Evolutionary conservation across 2,329 filamentous ascomycete genomes (phyloP).

Genomic region (Nemania sp.): DNA sequence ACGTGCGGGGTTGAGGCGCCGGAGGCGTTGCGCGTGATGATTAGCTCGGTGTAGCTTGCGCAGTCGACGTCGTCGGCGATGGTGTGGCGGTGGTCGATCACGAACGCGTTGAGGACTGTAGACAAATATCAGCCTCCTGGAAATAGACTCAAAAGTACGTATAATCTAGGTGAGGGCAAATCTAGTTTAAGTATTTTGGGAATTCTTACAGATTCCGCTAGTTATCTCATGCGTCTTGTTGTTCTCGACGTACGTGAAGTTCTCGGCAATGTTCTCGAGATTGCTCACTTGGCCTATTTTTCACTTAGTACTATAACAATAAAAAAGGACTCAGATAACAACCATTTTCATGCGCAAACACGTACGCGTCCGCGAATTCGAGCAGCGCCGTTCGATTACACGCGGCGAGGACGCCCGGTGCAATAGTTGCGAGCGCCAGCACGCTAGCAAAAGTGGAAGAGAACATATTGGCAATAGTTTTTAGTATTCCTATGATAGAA

Average conservation of each 20-base stretch:
- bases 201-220: slow-evolving; percentile 40
- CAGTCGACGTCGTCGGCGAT: slow-evolving; percentile 52
- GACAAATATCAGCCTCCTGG: background rate
- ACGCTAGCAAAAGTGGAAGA: slow-evolving; percentile 10
- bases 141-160: background rate
- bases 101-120: slow-evolving; percentile 42
- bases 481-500: background rate
- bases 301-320: slow-evolving; percentile 19
- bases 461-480: slow-evolving; percentile 27
- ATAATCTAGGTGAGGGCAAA: background rate
- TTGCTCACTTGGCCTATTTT: slow-evolving; percentile 35
- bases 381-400: slow-evolving; percentile 37
- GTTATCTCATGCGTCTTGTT: slow-evolving; percentile 48
- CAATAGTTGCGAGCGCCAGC: slow-evolving; percentile 20
- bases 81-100: slow-evolving; percentile 49
- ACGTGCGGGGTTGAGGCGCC: slow-evolving; percentile 44
- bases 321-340: slow-evolving; percentile 1
- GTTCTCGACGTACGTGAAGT: slow-evolving; percentile 50
- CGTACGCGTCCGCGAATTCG: slow-evolving; percentile 40
- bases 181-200: background rate
- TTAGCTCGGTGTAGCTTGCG: slow-evolving; percentile 47
- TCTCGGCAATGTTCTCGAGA: slow-evolving; percentile 39
- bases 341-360: slow-evolving; percentile 39
- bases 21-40: slow-evolving; percentile 43
- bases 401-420: slow-evolving; percentile 23